Percentiles rank a stretch among this genome's conserved stretches.
Conservation (phyloP, 2,329 filamentous ascomycete species). For the Pseudogymnoascus sp. region DNA sequence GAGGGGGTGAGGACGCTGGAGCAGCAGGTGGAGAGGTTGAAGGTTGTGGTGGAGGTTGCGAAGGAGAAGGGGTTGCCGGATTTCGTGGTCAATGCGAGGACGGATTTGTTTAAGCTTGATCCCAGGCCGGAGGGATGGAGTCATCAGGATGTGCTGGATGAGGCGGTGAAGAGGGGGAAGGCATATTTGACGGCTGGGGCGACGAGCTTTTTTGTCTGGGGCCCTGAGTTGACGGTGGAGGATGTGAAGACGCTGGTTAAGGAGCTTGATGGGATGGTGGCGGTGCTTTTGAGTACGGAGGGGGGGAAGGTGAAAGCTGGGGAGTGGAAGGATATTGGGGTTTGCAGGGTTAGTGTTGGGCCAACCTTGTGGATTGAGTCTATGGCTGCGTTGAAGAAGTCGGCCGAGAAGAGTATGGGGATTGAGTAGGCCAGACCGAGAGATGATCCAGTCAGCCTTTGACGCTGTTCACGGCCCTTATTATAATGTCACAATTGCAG, state of each 20-base stretch:
- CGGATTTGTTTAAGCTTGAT: conserved; percentile 42
- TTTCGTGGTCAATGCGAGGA: conserved; percentile 52
- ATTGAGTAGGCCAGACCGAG: neutral
- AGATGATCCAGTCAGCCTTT: too few relatives aligned
- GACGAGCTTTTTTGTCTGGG: conserved; percentile 55
- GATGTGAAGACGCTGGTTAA: conserved; percentile 42
- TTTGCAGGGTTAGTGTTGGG: conserved; percentile 49
- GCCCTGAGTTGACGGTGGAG: conserved; percentile 37
- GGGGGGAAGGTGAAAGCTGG: conserved; percentile 36
- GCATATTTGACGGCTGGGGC: conserved; percentile 53
- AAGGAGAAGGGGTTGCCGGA: conserved; percentile 42
- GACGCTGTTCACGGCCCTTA: neutral
- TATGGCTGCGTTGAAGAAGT: conserved; percentile 33
- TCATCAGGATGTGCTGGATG: conserved; percentile 28
- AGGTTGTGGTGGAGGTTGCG: conserved; percentile 36
- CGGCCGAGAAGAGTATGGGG: conserved; percentile 28
- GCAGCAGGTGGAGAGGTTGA: conserved; percentile 43
- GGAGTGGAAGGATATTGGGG: conserved; percentile 42
- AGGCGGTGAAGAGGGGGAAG: conserved; percentile 47
- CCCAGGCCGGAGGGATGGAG: conserved; percentile 19
- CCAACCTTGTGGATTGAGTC: conserved; percentile 39
- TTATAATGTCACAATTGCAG: neutral
- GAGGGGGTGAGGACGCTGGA: conserved; percentile 31
- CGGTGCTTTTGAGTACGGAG: conserved; percentile 37
- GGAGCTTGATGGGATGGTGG: conserved; percentile 43